Conservation (phyloP, 2,329 filamentous ascomycete genomes). For the Aspergillus novofumigatus region DNA sequence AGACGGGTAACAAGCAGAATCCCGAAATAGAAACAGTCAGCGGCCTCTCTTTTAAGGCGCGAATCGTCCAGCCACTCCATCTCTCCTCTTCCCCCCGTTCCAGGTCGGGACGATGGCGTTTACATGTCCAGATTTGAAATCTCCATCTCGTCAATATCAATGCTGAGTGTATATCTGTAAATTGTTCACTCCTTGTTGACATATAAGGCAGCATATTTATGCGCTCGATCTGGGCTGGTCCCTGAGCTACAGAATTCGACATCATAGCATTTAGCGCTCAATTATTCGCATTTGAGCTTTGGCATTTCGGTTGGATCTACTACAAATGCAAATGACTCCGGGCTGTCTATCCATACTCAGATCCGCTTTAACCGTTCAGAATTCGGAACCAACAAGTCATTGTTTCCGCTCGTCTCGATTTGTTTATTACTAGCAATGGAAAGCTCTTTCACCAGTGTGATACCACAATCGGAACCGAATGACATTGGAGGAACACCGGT, state of each 20-base stretch:
- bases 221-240: not conserved
- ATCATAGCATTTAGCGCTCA: not conserved
- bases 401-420: not conserved
- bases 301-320: not conserved
- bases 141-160: not conserved
- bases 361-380: not conserved
- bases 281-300: not conserved
- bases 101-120: constrained; percentile 11
- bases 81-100: constrained; percentile 7
- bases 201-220: not conserved
- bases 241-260: not conserved
- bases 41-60: constrained; percentile 19
- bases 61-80: constrained; percentile 19
- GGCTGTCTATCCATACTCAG: not conserved
- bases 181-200: not conserved
- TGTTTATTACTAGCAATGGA: constrained; percentile 24
- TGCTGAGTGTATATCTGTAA: not conserved
- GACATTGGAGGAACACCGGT: constrained; percentile 25
- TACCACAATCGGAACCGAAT: constrained; percentile 23
- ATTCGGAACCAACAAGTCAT: not conserved
- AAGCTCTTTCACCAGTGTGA: constrained; percentile 26
- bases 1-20: constrained; percentile 18
- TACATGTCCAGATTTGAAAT: not conserved
- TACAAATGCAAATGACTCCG: not conserved
- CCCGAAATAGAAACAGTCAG: constrained; percentile 33